Evolutionary conservation across 2,329 filamentous ascomycete species (phyloP).

Genomic region (Beauveria scarabaeidicola): DNA sequence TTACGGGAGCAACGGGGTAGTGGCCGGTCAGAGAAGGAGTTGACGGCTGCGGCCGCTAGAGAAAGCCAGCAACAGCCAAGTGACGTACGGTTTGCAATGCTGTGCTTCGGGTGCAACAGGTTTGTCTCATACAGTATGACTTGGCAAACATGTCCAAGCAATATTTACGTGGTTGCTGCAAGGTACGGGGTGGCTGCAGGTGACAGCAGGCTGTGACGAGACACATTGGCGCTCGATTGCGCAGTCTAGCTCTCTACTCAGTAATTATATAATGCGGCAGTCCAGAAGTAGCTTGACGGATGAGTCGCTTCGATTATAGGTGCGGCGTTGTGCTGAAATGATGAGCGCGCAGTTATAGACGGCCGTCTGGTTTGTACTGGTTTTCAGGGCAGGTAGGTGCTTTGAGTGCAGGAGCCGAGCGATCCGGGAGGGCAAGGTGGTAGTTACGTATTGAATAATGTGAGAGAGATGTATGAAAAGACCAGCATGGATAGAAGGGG

Average conservation of each 20-base stretch:
- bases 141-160: background rate
- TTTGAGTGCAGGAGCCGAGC: too few relatives aligned
- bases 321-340: background rate
- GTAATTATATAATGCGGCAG: background rate
- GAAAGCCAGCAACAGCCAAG: background rate
- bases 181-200: background rate
- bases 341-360: background rate
- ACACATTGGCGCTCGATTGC: background rate
- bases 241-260: too few relatives aligned
- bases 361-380: too few relatives aligned
- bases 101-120: background rate
- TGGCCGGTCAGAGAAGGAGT: background rate
- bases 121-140: background rate
- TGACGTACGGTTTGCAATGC: background rate
- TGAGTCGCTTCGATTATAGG: background rate
- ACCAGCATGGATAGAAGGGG: too few relatives aligned
- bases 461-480: too few relatives aligned
- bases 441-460: too few relatives aligned
- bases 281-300: background rate
- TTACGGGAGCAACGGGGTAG: background rate
- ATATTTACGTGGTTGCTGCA: background rate
- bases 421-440: too few relatives aligned
- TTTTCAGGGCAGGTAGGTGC: too few relatives aligned
- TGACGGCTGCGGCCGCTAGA: background rate
- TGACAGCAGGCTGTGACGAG: background rate